A percentile compares a stretch with the other conserved stretches of the same genome.
phyloP scores from a whole-genome alignment of 257 asterid genomes.

The Lycium ferocissimum region DNA sequence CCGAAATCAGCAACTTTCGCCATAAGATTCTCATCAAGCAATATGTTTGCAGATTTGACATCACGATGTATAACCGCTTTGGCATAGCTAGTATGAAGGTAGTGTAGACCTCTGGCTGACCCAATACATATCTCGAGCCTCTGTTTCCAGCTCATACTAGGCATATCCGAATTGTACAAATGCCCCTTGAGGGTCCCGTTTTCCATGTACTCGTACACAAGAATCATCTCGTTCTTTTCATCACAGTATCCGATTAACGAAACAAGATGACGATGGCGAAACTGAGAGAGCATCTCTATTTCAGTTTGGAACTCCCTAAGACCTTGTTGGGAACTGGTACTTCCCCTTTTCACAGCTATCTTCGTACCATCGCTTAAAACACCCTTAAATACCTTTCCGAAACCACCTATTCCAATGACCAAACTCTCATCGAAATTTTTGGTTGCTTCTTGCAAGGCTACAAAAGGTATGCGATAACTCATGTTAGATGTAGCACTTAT shows the following conservation, averaged over 20 bases:
- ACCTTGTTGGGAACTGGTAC: constrained; percentile 59
- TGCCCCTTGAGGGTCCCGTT: constrained; percentile 62
- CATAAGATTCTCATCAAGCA: constrained; percentile 62
- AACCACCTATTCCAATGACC: constrained; percentile 62
- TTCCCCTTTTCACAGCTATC: constrained; percentile 62
- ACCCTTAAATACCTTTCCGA: constrained; percentile 64
- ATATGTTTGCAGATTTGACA: constrained; percentile 66
- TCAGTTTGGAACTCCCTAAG: constrained; percentile 59
- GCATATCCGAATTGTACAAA: constrained; percentile 53
- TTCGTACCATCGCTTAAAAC: constrained; percentile 45
- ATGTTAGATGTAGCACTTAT: constrained; percentile 20
- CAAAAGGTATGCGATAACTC: constrained; percentile 58
- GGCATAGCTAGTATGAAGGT: constrained; percentile 60
- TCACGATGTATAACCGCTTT: constrained; percentile 65
- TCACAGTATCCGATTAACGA: constrained; percentile 41
- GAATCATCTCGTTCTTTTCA: constrained; percentile 65
- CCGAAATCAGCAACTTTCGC: constrained; percentile 70
- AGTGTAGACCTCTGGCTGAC: constrained; percentile 64
- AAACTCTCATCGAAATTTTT: constrained; percentile 57
- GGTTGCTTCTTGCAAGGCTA: constrained; percentile 59
- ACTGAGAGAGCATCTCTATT: constrained; percentile 62
- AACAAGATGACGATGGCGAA: constrained; percentile 62
- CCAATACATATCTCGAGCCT: constrained; percentile 72
- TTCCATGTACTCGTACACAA: constrained; percentile 69
- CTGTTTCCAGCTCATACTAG: constrained; percentile 61